Percentiles rank a stretch among this genome's conserved stretches.
Conservation (phyloP, 441 rosid genomes). For the Pelargonium myrrhifolium region DNA sequence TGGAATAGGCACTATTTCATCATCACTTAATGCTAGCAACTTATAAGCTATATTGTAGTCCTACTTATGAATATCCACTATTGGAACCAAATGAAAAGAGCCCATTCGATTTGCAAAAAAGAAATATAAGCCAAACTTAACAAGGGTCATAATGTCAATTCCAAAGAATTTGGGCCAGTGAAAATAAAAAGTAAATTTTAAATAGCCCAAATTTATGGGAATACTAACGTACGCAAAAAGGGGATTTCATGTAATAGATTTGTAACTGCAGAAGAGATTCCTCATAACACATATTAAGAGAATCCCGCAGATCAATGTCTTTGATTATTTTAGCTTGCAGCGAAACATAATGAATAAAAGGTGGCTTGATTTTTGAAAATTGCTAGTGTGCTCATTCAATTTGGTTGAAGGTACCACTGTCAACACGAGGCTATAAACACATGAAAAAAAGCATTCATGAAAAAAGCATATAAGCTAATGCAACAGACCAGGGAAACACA, state of each 20-base stretch:
- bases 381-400: not conserved
- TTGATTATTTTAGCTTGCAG: not conserved
- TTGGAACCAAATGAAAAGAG: not conserved
- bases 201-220: not conserved
- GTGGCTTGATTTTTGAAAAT: not conserved
- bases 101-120: not conserved
- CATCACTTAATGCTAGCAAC: not conserved
- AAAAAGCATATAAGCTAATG: not conserved
- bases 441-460: not conserved
- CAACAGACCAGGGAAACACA: not conserved
- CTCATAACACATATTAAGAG: not conserved
- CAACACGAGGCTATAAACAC: not conserved
- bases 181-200: no score
- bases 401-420: not conserved
- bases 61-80: not conserved
- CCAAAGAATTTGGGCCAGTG: not conserved
- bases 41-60: not conserved
- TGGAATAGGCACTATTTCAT: not conserved
- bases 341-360: not conserved
- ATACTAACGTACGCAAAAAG: not conserved
- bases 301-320: not conserved
- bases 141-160: not conserved
- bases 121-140: not conserved
- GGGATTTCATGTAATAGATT: not conserved
- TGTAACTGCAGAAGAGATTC: not conserved